A percentile compares a stretch with the other conserved stretches of the same genome.
Evolutionary conservation across 2,329 filamentous ascomycete species (phyloP).

Genomic region (Aspergillus caelatus): DNA sequence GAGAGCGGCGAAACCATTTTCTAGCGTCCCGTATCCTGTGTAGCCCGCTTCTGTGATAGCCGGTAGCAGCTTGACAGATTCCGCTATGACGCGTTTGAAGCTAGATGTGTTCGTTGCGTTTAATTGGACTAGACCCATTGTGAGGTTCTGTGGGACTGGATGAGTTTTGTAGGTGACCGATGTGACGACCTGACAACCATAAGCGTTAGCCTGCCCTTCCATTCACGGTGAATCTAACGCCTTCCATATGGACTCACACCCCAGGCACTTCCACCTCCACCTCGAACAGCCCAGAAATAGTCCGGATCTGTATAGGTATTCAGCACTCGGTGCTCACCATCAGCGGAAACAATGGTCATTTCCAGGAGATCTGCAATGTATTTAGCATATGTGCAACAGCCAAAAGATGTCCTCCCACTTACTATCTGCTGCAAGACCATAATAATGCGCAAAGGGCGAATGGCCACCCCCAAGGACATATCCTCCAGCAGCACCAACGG

Average conservation of each 20-base stretch:
- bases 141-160: conserved; percentile 1
- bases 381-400: fast-evolving
- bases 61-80: background rate
- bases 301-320: background rate
- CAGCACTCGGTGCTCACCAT: conserved; percentile 1
- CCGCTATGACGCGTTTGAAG: background rate
- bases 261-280: conserved; percentile 3
- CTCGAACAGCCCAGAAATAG: conserved; percentile 3
- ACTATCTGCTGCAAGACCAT: conserved; percentile 7
- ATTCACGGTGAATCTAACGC: no score
- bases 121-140: background rate
- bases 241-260: no score
- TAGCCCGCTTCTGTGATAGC: conserved; percentile 3
- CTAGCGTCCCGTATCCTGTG: background rate
- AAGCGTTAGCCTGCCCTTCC: background rate
- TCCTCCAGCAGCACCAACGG: conserved; percentile 7
- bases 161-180: conserved; percentile 10
- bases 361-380: background rate
- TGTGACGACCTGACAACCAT: background rate
- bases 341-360: background rate
- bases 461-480: conserved; percentile 5
- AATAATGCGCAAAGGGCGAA: conserved; percentile 4
- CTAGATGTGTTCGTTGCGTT: background rate
- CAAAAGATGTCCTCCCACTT: background rate
- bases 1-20: background rate